These are phyloP conservation scores for Gliomastix tumulicola DNA, from an alignment of 2,329 filamentous ascomycete genomes.

Conservation along the genomic window DNA sequence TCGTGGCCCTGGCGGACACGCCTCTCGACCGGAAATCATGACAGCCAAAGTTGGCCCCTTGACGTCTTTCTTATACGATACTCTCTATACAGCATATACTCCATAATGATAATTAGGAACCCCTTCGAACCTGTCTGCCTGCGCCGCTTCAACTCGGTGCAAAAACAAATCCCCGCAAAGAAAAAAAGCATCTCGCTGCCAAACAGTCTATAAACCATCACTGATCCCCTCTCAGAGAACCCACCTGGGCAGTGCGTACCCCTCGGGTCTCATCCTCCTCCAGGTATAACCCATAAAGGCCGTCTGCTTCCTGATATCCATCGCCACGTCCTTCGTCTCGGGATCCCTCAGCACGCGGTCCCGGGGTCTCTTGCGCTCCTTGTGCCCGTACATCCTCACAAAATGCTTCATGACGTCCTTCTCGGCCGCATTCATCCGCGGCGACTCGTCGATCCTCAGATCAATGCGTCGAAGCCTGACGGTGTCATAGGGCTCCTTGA, in stretches of 20 bases:
- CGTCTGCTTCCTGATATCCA: conserved; percentile 73
- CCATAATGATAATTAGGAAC: no score
- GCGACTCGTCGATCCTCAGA: conserved; percentile 33
- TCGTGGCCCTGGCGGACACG: conserved; percentile 12
- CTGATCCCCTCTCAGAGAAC: no score
- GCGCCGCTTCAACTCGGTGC: no score
- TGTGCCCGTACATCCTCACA: conserved; percentile 44
- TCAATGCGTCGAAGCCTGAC: conserved; percentile 41
- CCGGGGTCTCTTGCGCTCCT: conserved; percentile 72
- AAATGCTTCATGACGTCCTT: conserved; percentile 41
- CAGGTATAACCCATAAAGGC: conserved; percentile 92
- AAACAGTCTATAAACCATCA: no score
- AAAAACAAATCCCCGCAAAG: no score
- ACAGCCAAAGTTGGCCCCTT: no score
- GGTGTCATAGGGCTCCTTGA: conserved; percentile 41
- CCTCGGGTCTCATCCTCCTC: conserved; percentile 38
- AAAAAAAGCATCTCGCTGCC: no score
- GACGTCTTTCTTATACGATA: no score
- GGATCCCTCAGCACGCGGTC: conserved; percentile 78
- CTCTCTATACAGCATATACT: no score
- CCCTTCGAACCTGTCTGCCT: no score
- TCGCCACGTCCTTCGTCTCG: conserved; percentile 55
- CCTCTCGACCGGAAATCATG: no score
- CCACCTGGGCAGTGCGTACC: conserved; percentile 18
- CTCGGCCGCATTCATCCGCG: conserved; percentile 22